Evolutionary conservation across 305 asterid genomes (phyloP), one percentile per base, ranked within the genome.

Genomic region (Plantago rigida): DNA sequence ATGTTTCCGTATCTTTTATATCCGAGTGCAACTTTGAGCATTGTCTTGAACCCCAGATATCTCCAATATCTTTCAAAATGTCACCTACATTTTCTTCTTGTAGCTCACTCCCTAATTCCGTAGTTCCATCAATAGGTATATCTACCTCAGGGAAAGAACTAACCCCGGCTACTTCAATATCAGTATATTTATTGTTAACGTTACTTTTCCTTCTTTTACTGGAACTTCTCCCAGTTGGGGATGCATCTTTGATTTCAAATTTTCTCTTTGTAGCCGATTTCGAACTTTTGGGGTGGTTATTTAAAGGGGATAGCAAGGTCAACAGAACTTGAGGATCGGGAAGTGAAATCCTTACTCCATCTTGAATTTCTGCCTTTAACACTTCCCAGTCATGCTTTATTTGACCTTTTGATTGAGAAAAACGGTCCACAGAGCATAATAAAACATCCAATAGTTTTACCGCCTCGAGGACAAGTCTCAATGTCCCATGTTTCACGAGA

Each of bases 251-350:
- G 49, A 65, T 49, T 66, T 82, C 86, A 56, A 85, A 89, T 36
- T 75, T 75, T 78, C 99, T 85, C 77, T 92, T 92, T 19, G 24
- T 45, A 71, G 71, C 24, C 62, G 78, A 72, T 48, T 67, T 77
- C 5, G 69, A 77, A 80, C 75, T 56, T 79, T 75, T 81, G 76
- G 71, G 67, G 56, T 72, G 78, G 71, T 70, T 75, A 71, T 63
- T 77, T 59, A 85, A 71, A 71, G 86, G 81, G 76, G 95, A 84
- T 69, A 88, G 82, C 66, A 86, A 80, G 60, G 95, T 79, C 60
- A 81, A 60, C 64, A 92, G 74, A 71, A 84, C 94, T 80, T 86
- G 94, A 66, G 93, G 94, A 66, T 84, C 89, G 19, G 96, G 96
- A 70, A 88, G 84, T 24, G 69, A 76, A 50, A 84, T 70, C 72